Evolutionary conservation across 768 basidiomycete species (phyloP).

Genomic region (Auricularia sp.): DNA sequence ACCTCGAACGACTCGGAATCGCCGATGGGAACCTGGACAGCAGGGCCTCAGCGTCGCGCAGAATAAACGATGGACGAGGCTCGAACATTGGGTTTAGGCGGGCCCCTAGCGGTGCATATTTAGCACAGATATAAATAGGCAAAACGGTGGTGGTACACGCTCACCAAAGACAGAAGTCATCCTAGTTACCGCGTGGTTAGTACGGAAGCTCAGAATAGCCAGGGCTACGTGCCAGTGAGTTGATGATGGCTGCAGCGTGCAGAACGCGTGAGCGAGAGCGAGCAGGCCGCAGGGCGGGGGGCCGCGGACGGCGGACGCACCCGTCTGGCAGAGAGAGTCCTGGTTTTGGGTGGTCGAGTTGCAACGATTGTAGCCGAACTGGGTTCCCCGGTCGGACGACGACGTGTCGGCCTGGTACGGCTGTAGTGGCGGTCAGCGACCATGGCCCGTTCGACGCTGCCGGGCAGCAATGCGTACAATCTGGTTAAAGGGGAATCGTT

Average conservation of each 20-base stretch:
- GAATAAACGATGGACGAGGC: background rate
- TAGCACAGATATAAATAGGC: background rate
- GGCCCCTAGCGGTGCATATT: background rate
- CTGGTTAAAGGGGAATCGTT: background rate
- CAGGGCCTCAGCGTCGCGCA: background rate
- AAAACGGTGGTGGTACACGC: background rate
- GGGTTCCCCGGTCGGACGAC: constrained; percentile 38
- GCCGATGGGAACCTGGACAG: constrained; percentile 50
- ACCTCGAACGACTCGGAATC: constrained; percentile 62
- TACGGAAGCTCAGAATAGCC: background rate
- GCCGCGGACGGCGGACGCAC: constrained; percentile 42
- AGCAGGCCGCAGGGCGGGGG: constrained; percentile 10
- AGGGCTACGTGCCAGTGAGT: background rate
- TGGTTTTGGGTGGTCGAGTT: constrained; percentile 56
- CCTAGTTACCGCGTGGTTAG: background rate
- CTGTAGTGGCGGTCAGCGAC: constrained; percentile 4
- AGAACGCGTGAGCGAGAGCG: background rate
- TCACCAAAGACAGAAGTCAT: background rate
- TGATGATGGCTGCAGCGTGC: background rate
- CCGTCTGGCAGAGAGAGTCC: constrained; percentile 58
- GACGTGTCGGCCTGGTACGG: constrained; percentile 23
- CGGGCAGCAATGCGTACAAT: background rate
- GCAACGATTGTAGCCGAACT: constrained; percentile 56
- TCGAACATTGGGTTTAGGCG: background rate
- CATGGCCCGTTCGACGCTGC: too few relatives aligned